Percentiles rank a stretch among this genome's conserved stretches.
Evolutionary conservation across 352 stramenopile species (phyloP).

Genomic region (Phytophthora lateralis): DNA sequence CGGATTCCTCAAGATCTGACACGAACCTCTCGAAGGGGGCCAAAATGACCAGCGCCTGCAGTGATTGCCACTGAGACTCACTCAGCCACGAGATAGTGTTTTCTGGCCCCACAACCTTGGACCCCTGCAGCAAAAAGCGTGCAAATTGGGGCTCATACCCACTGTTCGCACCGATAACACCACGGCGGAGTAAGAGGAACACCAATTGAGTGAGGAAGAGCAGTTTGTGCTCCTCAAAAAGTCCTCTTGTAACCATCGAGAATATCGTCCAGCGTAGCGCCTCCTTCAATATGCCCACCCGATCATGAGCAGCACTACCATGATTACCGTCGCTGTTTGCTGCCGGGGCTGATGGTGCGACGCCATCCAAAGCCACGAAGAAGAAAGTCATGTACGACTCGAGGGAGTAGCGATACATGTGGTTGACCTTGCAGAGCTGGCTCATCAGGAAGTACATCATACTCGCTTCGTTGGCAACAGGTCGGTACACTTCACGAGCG

Average conservation of each 20-base stretch:
- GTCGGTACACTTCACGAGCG: constrained; percentile 90
- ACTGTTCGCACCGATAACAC: constrained; percentile 56
- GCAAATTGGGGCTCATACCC: constrained; percentile 82
- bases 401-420: constrained; percentile 95
- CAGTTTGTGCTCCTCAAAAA: constrained; percentile 94
- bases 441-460: constrained; percentile 94
- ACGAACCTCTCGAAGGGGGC: constrained; percentile 89
- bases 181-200: constrained; percentile 80
- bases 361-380: constrained; percentile 77
- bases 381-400: constrained; percentile 92
- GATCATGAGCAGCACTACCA: constrained; percentile 44
- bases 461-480: constrained; percentile 87
- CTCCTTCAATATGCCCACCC: constrained; percentile 69
- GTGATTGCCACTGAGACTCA: constrained; percentile 84
- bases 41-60: constrained; percentile 78
- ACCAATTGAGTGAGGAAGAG: constrained; percentile 90
- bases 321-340: constrained; percentile 4
- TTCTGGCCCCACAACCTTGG: constrained; percentile 63
- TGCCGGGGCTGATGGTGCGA: constrained; percentile 32
- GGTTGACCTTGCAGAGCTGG: constrained; percentile 88
- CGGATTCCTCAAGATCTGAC: constrained; percentile 88
- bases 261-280: constrained; percentile 89
- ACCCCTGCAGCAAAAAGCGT: constrained; percentile 80
- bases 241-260: constrained; percentile 86
- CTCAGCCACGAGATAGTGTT: constrained; percentile 88